Evolutionary conservation across 192 early-diverging fungal species (phyloP).

Genomic region (Piromyces sp.): DNA sequence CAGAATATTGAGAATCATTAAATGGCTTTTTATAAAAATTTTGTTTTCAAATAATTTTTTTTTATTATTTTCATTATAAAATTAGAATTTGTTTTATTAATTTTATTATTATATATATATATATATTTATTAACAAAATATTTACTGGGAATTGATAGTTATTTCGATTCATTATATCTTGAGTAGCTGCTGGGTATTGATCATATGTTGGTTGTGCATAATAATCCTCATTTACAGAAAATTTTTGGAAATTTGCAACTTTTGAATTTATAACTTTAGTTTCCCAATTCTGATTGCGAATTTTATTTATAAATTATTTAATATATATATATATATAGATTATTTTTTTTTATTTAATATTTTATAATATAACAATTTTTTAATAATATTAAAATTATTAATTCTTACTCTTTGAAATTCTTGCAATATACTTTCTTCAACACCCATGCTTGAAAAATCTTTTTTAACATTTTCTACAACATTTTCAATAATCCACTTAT

Average conservation of each 20-base stretch:
- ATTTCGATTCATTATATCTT: constrained; percentile 3
- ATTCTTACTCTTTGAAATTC: constrained; percentile 63
- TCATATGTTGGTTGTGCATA: constrained; percentile 2
- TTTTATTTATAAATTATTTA: not conserved
- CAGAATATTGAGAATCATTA: not conserved
- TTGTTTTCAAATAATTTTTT: constrained; percentile 7
- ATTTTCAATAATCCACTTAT: constrained; percentile 81
- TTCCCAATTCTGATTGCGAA: constrained; percentile 28
- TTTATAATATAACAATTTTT: too few relatives aligned
- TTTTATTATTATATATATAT: too few relatives aligned
- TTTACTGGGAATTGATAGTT: not conserved
- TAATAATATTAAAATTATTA: too few relatives aligned
- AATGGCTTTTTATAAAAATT: not conserved
- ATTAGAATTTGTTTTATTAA: constrained; percentile 11
- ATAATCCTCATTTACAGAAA: constrained; percentile 1
- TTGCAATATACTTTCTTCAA: constrained; percentile 66
- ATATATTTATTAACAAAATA: too few relatives aligned
- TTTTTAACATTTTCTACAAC: constrained; percentile 70
- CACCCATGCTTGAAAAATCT: constrained; percentile 79
- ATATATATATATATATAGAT: not conserved
- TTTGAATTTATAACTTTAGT: constrained; percentile 31
- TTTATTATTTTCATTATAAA: constrained; percentile 7
- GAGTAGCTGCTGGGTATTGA: not conserved
- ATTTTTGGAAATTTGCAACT: constrained; percentile 16
- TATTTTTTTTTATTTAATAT: not conserved